Evolutionary conservation across 1,284 basidiomycete genomes (phyloP).

Genomic region (Neolentinus lepideus): DNA sequence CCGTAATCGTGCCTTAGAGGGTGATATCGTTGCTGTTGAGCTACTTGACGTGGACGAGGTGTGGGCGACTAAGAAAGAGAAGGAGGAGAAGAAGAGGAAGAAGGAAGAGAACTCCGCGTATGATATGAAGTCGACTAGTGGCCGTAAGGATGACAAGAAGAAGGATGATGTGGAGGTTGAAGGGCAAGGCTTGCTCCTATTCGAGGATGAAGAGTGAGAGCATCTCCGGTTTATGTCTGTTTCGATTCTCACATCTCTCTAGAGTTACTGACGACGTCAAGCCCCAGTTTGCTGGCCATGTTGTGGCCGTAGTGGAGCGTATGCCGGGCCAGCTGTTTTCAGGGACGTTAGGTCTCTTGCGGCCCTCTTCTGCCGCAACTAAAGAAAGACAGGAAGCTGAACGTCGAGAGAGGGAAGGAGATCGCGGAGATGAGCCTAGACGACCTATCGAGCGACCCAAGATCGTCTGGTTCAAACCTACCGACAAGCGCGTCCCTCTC

Average conservation of each 20-base stretch:
- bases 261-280: slow-evolving; percentile 96
- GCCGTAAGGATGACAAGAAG: slow-evolving; percentile 97
- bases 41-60: slow-evolving; percentile 97
- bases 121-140: slow-evolving; percentile 67
- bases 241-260: slow-evolving; percentile 11
- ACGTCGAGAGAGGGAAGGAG: slow-evolving; percentile 91
- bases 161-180: slow-evolving; percentile 99
- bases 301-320: slow-evolving; percentile 96
- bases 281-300: slow-evolving; percentile 94
- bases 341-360: slow-evolving; percentile 90
- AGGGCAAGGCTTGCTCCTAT: slow-evolving; percentile 92
- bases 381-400: slow-evolving; percentile 99
- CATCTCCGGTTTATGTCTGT: slow-evolving; percentile 4
- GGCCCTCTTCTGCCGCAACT: slow-evolving; percentile 95
- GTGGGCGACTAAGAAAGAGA: slow-evolving; percentile 99
- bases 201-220: slow-evolving; percentile 92
- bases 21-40: slow-evolving; percentile 98
- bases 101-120: slow-evolving; percentile 98
- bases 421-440: slow-evolving; percentile 75
- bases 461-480: slow-evolving; percentile 99
- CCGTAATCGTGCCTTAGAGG: slow-evolving; percentile 96
- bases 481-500: slow-evolving; percentile 97
- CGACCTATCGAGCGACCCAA: slow-evolving; percentile 87
- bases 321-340: slow-evolving; percentile 99
- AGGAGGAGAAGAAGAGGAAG: slow-evolving; percentile 99